phyloP scores from a whole-genome alignment of 495 filamentous ascomycete genomes.

The Aspergillus homomorphus region DNA sequence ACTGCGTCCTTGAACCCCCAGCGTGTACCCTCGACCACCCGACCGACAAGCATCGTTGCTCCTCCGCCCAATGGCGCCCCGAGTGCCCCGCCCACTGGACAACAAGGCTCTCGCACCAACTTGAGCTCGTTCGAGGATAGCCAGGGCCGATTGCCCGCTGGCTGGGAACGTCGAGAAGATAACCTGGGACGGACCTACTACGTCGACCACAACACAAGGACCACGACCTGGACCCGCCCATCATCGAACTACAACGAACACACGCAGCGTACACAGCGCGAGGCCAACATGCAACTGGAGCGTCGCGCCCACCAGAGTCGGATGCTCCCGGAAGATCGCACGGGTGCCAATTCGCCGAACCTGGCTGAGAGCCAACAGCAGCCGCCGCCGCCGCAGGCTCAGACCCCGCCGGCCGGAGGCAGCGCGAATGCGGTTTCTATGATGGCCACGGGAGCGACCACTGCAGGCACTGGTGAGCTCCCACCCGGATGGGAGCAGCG shows the following conservation, averaged over 20 bases:
- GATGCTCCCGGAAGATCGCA: conserved; percentile 93
- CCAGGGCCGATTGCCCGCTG: conserved; percentile 85
- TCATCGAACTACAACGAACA: conserved; percentile 76
- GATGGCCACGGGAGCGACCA: conserved; percentile 94
- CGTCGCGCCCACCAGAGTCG: conserved; percentile 90
- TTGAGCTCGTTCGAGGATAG: conserved; percentile 94
- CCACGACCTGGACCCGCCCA: conserved; percentile 93
- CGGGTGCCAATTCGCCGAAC: conserved; percentile 88
- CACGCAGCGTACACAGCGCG: conserved; percentile 72
- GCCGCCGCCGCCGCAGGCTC: conserved; percentile 49
- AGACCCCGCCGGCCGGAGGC: conserved; percentile 45
- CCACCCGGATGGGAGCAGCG: conserved; percentile 95
- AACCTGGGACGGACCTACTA: conserved; percentile 98
- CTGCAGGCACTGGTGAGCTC: conserved; percentile 90
- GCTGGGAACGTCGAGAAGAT: conserved; percentile 96
- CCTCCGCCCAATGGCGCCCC: conserved; percentile 32
- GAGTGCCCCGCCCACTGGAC: conserved; percentile 38
- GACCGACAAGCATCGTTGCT: conserved; percentile 29
- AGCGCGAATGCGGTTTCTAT: conserved; percentile 65
- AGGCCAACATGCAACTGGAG: conserved; percentile 86
- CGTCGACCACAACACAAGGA: conserved; percentile 95
- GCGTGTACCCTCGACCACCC: conserved; percentile 37
- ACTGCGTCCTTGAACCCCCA: conserved; percentile 37
- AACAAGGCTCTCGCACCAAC: conserved; percentile 45
- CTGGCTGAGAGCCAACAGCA: conserved; percentile 59